phyloP scores from a whole-genome alignment of 257 asterid genomes.

The Fraxinus cuspidata region DNA sequence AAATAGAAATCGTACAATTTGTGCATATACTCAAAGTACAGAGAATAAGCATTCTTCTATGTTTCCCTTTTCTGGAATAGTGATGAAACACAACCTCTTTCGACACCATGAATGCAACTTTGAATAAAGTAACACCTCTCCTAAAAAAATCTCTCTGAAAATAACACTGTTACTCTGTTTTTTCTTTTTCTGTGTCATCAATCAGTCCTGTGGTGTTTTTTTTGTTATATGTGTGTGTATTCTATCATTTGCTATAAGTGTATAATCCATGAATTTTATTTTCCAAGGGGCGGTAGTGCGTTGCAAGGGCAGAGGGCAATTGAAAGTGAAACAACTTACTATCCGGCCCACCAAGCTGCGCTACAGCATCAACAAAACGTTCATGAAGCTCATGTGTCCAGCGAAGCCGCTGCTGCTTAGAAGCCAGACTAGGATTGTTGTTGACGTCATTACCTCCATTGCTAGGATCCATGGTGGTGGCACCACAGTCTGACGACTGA shows the following conservation, averaged over 20 bases:
- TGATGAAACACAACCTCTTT: background rate
- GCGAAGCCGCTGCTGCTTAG: conserved; percentile 83
- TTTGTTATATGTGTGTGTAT: background rate
- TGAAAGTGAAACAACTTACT: conserved; percentile 53
- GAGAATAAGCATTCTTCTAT: background rate
- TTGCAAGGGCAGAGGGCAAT: background rate
- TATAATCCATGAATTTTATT: background rate
- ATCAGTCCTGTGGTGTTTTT: background rate
- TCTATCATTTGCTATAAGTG: background rate
- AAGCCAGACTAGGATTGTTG: conserved; percentile 69
- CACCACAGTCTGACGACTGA: conserved; percentile 43
- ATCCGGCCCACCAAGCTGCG: conserved; percentile 98
- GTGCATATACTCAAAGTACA: background rate
- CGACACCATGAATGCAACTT: background rate
- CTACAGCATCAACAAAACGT: conserved; percentile 92
- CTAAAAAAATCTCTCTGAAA: background rate
- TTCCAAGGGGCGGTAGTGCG: background rate
- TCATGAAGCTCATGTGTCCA: conserved; percentile 98
- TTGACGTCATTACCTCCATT: conserved; percentile 53
- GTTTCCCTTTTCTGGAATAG: conserved; percentile 3
- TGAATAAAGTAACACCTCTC: background rate
- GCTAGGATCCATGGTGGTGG: conserved; percentile 54
- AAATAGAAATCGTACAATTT: background rate
- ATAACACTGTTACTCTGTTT: background rate
- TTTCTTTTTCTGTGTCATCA: background rate